These are phyloP conservation scores for Leccinum fuscescens DNA, from an alignment of 1,284 basidiomycete genomes.

Conservation along the genomic window DNA sequence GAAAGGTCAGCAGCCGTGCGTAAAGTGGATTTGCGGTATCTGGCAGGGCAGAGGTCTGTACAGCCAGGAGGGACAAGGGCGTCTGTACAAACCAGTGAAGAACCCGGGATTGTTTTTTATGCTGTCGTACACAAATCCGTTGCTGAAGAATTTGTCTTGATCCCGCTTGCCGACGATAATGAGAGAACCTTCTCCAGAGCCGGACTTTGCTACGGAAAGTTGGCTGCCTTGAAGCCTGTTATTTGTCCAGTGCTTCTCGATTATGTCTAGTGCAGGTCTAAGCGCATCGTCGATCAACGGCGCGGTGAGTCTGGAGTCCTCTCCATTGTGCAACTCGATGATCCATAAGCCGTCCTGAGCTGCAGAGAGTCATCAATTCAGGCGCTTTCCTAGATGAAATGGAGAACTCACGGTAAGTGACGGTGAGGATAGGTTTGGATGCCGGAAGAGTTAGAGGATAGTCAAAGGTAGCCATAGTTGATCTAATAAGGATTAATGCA, in stretches of 20 bases:
- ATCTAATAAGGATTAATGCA: background rate
- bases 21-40: constrained; percentile 57
- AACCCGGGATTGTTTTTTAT: constrained; percentile 66
- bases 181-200: constrained; percentile 57
- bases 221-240: constrained; percentile 42
- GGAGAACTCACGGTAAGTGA: constrained; percentile 54
- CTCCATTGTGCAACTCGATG: constrained; percentile 74
- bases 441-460: constrained; percentile 47
- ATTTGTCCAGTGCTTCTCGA: constrained; percentile 78
- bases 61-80: background rate
- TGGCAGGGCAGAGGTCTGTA: constrained; percentile 20
- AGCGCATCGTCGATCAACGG: constrained; percentile 61
- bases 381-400: too few species aligned
- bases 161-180: constrained; percentile 72
- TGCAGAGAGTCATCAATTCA: constrained; percentile 26
- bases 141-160: constrained; percentile 88
- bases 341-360: constrained; percentile 67
- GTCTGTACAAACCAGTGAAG: constrained; percentile 59
- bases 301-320: constrained; percentile 71
- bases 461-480: constrained; percentile 1
- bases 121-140: constrained; percentile 54
- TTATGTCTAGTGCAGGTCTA: constrained; percentile 70
- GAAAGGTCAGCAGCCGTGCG: constrained; percentile 60
- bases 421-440: constrained; percentile 51
- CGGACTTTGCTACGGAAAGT: constrained; percentile 36